Evolutionary conservation across 805 yeast genomes (phyloP).

Genomic region (Jamesozyma spencerorum): DNA sequence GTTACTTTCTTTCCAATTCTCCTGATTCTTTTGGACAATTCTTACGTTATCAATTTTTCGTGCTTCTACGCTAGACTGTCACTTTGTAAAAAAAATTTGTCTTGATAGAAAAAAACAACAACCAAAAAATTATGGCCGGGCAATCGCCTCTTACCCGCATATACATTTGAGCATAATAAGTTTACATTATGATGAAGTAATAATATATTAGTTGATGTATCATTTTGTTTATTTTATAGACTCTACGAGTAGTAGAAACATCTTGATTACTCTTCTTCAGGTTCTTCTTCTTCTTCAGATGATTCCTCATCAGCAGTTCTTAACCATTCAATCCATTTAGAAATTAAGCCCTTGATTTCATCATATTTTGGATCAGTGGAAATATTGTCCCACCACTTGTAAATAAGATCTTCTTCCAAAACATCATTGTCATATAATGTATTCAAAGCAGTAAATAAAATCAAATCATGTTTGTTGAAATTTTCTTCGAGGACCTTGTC

Average conservation of each 20-base stretch:
- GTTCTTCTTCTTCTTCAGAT: conserved; percentile 45
- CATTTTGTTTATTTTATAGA: no score
- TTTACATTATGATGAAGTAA: no score
- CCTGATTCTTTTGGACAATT: no score
- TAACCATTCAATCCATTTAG: conserved; percentile 80
- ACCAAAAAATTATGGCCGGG: not conserved
- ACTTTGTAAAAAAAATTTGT: not conserved
- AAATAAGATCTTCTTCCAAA: conserved; percentile 69
- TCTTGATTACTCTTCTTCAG: conserved; percentile 15
- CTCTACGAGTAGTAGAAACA: no score
- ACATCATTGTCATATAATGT: conserved; percentile 75
- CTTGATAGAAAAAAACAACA: not conserved
- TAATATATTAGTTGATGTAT: no score
- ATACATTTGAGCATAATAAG: no score
- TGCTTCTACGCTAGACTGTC: not conserved
- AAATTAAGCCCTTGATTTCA: conserved; percentile 47
- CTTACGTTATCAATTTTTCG: not conserved
- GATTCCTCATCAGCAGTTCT: conserved; percentile 64
- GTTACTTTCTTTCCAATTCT: no score
- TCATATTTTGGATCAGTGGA: conserved; percentile 36
- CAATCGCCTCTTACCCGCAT: not conserved
- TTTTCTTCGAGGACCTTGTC: conserved; percentile 20
- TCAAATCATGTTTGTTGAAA: conserved; percentile 30
- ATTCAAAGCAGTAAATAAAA: conserved; percentile 36
- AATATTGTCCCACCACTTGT: conserved; percentile 65